These are phyloP conservation scores for Sequoia sempervirens DNA, from an alignment of 75 land plant genomes.

Conservation along the genomic window DNA sequence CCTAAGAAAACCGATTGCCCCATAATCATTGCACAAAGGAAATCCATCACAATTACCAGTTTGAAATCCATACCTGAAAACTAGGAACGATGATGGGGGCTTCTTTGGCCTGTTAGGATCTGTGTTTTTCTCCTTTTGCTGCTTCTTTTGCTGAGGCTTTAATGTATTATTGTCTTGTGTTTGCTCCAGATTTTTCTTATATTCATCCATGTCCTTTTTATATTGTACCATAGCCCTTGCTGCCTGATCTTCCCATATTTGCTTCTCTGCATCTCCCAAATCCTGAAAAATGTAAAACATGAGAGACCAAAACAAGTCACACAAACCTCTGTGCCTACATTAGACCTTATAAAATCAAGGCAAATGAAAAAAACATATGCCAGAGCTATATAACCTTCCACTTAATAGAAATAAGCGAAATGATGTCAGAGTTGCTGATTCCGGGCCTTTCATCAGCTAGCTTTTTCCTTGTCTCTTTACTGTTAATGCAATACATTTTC, in stretches of 20 bases:
- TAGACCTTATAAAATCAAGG: background rate
- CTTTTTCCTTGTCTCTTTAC: conserved; percentile 68
- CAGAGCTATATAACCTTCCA: conserved; percentile 71
- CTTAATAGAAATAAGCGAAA: conserved; percentile 59
- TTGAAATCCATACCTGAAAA: too few relatives aligned
- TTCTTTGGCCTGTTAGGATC: conserved; percentile 90
- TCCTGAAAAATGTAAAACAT: conserved; percentile 27
- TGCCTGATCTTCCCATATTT: conserved; percentile 61
- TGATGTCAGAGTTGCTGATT: conserved; percentile 44
- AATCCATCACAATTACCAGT: too few relatives aligned
- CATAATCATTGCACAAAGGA: too few relatives aligned
- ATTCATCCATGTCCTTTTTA: conserved; percentile 73
- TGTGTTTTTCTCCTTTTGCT: conserved; percentile 21
- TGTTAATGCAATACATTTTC: conserved; percentile 12
- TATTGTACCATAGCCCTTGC: conserved; percentile 57
- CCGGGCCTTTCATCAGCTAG: conserved; percentile 49
- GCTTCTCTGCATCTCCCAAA: conserved; percentile 56
- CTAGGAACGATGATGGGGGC: conserved; percentile 69
- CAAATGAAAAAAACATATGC: background rate
- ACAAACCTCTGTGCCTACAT: conserved; percentile 10
- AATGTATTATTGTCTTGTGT: conserved; percentile 4
- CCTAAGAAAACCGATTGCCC: too few relatives aligned
- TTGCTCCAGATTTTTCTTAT: conserved; percentile 27
- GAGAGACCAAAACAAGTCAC: too few relatives aligned
- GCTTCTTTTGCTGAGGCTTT: conserved; percentile 43